phyloP scores from a whole-genome alignment of 1,284 basidiomycete genomes.

The Tetrapyrgos nigripes region DNA sequence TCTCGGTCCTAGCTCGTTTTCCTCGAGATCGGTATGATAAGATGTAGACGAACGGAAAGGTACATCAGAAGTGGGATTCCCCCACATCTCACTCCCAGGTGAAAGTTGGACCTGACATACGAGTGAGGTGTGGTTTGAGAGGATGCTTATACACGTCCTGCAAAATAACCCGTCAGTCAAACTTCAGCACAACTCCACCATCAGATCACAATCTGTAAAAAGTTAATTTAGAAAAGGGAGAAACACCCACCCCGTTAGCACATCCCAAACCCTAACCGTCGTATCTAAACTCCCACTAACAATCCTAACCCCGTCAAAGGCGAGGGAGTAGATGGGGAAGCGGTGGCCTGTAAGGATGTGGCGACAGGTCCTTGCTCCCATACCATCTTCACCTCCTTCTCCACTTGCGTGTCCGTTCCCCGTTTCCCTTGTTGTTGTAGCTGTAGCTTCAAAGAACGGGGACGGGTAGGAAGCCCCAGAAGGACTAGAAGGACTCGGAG shows the following conservation, averaged over 20 bases:
- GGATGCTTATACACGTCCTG: conserved; percentile 84
- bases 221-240: conserved; percentile 4
- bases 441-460: too few species aligned
- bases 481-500: too few species aligned
- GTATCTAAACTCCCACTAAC: conserved; percentile 93
- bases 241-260: conserved; percentile 70
- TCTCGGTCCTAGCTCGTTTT: too few species aligned
- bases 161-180: background rate
- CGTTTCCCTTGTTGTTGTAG: too few species aligned
- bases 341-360: conserved; percentile 90
- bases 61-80: conserved; percentile 67
- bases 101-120: background rate
- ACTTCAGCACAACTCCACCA: background rate
- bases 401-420: too few species aligned
- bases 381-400: conserved; percentile 41
- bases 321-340: conserved; percentile 93
- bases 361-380: conserved; percentile 86
- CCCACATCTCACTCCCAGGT: background rate
- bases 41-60: conserved; percentile 92
- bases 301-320: conserved; percentile 87
- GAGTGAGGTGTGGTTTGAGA: conserved; percentile 43
- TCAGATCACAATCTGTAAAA: conserved; percentile 6
- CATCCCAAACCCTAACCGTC: conserved; percentile 90
- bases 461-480: too few species aligned
- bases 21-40: too few species aligned